Percentiles rank a stretch among this genome's conserved stretches.
Evolutionary conservation across 2,329 filamentous ascomycete genomes (phyloP).

Genomic region (Alternaria metachromatica): DNA sequence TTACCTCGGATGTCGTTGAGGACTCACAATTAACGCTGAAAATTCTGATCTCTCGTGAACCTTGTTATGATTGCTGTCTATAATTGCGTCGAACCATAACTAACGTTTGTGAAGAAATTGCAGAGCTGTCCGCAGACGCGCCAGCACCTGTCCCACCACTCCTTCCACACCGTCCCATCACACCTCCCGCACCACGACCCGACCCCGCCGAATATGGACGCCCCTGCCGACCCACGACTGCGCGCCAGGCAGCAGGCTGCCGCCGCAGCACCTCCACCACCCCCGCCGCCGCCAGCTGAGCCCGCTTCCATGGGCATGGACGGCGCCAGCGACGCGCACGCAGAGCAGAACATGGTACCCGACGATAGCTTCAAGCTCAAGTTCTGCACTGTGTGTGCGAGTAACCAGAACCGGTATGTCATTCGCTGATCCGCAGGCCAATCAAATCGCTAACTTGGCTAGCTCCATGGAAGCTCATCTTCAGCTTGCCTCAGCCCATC

Average conservation of each 20-base stretch:
- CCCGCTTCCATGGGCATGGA: slow-evolving; percentile 43
- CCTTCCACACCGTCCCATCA: neutral
- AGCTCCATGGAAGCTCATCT: slow-evolving; percentile 99
- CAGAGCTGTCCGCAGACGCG: slow-evolving; percentile 16
- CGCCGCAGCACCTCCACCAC: slow-evolving; percentile 60
- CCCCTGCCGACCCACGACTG: slow-evolving; percentile 57
- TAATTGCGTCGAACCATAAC: slow-evolving; percentile 13
- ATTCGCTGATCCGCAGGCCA: neutral
- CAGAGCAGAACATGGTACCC: slow-evolving; percentile 32
- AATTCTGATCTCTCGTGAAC: slow-evolving; percentile 45
- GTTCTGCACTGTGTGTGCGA: slow-evolving; percentile 98
- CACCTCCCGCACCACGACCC: neutral
- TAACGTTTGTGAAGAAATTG: slow-evolving; percentile 38
- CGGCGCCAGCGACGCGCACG: slow-evolving; percentile 35
- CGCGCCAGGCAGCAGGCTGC: slow-evolving; percentile 57
- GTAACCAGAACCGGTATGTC: slow-evolving; percentile 92
- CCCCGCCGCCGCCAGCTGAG: slow-evolving; percentile 51
- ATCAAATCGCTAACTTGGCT: slow-evolving; percentile 21
- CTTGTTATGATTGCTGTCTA: slow-evolving; percentile 1
- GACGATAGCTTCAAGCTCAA: slow-evolving; percentile 80
- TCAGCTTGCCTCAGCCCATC: slow-evolving; percentile 79
- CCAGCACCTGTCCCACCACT: neutral
- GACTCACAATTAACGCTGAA: slow-evolving; percentile 59
- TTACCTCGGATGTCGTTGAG: slow-evolving; percentile 39
- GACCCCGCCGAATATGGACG: slow-evolving; percentile 37